Evolutionary conservation across 768 basidiomycete species (phyloP), one percentile per base, ranked within the genome.

Genomic region (Termitomyces sp.): DNA sequence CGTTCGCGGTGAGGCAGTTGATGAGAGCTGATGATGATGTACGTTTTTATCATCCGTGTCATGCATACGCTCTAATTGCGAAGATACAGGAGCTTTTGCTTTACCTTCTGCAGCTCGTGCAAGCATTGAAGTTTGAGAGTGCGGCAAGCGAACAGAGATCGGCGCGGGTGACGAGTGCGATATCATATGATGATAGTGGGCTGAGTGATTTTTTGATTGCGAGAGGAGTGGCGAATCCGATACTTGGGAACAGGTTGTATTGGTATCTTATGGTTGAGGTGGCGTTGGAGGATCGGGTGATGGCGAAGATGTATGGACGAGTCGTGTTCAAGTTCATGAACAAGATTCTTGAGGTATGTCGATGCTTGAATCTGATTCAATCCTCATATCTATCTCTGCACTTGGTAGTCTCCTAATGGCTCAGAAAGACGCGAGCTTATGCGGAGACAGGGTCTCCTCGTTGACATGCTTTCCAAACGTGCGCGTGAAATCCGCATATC

Each of bases 231-330:
- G 76, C 81, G 61, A 96, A 96, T 64, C 78, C 78, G 2, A 79
- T 96, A 0, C 75, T 99, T 1, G 97, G 95, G 0, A 98, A 98
- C 63, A 80, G 91, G 26, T 76, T 98, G 61, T 90, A 96, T 68
- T 98, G 97, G 97, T 99, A 98, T 64, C 84, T 98, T 54, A 94
- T 94, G 84, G 95, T 98, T 4, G 97, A 98, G 68, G 86, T 94
- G 17, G 91, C 92, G 21, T 72, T 91, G 45, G 91, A 94, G 64
- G 92, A 94, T 66, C 84, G 85, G 58, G 76, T 85, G 23, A 84
- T 92, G 68, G 90, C 91, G 3, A 94, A 93, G 75, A 94, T 96
- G 89, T 98, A 94, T 63, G 92, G 88, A 4, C 80, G 86, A 42
- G 91, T 97, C 7, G 91, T 91, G 6, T 95, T 84, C 75, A 89